phyloP scores from a whole-genome alignment of 176 grass and related monocot species.

The Lolium rigidum region DNA sequence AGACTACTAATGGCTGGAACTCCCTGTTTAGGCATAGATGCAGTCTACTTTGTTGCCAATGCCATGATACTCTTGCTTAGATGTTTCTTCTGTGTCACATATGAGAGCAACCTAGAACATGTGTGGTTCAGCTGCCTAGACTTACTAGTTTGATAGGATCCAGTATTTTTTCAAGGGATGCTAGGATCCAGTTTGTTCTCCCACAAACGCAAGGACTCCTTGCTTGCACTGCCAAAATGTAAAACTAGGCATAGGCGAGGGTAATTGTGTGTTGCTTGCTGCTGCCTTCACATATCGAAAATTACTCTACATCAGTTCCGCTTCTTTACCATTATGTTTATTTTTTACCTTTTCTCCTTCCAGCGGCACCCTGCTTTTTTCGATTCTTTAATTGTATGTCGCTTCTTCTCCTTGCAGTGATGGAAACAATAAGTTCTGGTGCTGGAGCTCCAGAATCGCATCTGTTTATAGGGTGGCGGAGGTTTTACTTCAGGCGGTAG shows the following conservation, averaged over 20 bases:
- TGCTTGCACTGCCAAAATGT: background rate
- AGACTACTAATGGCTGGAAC: background rate
- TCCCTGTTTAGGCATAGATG: background rate
- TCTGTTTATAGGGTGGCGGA: slow-evolving; percentile 45
- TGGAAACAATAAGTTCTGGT: slow-evolving; percentile 47
- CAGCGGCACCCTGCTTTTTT: background rate
- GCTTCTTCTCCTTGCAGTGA: slow-evolving; percentile 48
- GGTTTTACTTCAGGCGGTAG: slow-evolving; percentile 52
- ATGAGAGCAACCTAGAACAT: background rate
- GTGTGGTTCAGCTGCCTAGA: background rate
- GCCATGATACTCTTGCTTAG: background rate
- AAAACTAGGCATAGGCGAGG: background rate
- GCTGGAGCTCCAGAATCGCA: slow-evolving; percentile 46
- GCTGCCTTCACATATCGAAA: background rate
- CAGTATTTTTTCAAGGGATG: too few relatives aligned
- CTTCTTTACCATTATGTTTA: background rate
- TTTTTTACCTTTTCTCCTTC: background rate
- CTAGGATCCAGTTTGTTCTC: background rate
- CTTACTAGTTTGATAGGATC: background rate
- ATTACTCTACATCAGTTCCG: background rate
- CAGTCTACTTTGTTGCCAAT: background rate
- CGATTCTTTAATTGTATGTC: background rate
- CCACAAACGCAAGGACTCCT: background rate
- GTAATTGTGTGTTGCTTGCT: background rate
- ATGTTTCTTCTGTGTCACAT: background rate